Evolutionary conservation across 495 filamentous ascomycete species (phyloP), one percentile per base, ranked within the genome.

Genomic region (Parathielavia appendiculata): DNA sequence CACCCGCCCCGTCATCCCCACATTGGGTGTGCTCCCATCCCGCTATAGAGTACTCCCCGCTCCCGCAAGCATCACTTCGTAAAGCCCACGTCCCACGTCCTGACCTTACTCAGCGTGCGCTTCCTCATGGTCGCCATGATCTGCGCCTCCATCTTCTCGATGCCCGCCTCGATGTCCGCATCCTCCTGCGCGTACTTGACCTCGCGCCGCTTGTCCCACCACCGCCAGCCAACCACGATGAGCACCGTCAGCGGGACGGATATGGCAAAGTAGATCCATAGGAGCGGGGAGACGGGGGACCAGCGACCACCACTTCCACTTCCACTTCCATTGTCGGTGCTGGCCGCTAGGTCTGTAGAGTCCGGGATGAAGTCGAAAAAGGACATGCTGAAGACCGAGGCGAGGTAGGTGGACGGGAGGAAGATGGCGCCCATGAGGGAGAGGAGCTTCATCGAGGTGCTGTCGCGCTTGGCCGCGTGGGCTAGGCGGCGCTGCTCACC

Each of bases 261-360:
- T 23, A 81, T 70, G 39, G 64, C 78, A 52, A 81, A 83, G 63
- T 83, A 83, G 52, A 83, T 72, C 79, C 79, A 83, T 19, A 83
- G 72, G 17, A 70, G 39, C 17, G 66, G 64, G 12, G 76, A 75
- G 9, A 81, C 76, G 14, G 41, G 30, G 6, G 41, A 45, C 32
- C 23, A 56, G 10, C 22, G 30, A 39, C 51, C 38, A 7, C 63
- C 40, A 22, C 51, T 54, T 23, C 57, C 45, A 11, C 54, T 59
- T 11, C 22, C 10, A 16, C 35, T 52, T 17, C 39, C 46, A n/a
- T 12, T 36, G 50, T 39, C 32, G 32, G n/a, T 56, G 35, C 26
- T 30, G 39, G 46, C 39, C 22, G 56, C 53, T 47, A 34, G 19
- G 11, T n/a, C n/a, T n/a, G n/a, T n/a, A 17, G 38, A 35, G 57